Conservation (phyloP, 306 rosid genomes). For the Lathyrus aphaca region DNA sequence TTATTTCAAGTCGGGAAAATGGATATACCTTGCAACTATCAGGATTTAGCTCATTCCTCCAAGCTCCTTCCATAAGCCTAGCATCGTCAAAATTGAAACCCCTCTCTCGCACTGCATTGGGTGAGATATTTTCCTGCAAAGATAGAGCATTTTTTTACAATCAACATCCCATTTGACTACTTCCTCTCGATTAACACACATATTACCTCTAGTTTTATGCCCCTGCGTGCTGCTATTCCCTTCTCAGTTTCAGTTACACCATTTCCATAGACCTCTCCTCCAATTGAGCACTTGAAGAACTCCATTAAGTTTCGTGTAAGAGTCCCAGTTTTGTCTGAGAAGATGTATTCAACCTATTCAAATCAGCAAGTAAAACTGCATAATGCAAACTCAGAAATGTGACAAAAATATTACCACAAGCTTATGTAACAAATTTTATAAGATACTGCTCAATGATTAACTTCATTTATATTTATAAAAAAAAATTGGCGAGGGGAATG, state of each 20-base stretch:
- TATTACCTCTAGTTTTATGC: constrained; percentile 64
- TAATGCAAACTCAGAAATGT: constrained; percentile 30
- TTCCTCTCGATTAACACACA: constrained; percentile 22
- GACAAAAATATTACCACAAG: constrained; percentile 16
- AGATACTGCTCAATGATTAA: constrained; percentile 3
- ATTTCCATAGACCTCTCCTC: constrained; percentile 86
- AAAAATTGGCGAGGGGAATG: neutral
- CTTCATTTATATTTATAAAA: constrained; percentile 1
- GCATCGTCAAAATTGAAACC: constrained; percentile 91
- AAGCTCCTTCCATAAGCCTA: constrained; percentile 90
- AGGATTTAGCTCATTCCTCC: constrained; percentile 95
- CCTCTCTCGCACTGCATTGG: constrained; percentile 61
- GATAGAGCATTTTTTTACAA: constrained; percentile 26
- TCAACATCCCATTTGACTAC: constrained; percentile 10
- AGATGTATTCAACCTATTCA: constrained; percentile 90
- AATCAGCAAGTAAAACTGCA: constrained; percentile 38
- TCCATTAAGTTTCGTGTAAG: constrained; percentile 96
- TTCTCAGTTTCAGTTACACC: constrained; percentile 94
- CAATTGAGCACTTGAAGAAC: constrained; percentile 98
- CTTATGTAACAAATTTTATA: neutral
- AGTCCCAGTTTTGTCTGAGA: constrained; percentile 99
- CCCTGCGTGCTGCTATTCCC: constrained; percentile 74
- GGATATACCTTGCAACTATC: constrained; percentile 79
- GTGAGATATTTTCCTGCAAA: constrained; percentile 58
- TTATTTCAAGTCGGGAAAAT: constrained; percentile 31